Evolutionary conservation across 2,329 filamentous ascomycete genomes (phyloP).

Genomic region (Beauveria sp.): DNA sequence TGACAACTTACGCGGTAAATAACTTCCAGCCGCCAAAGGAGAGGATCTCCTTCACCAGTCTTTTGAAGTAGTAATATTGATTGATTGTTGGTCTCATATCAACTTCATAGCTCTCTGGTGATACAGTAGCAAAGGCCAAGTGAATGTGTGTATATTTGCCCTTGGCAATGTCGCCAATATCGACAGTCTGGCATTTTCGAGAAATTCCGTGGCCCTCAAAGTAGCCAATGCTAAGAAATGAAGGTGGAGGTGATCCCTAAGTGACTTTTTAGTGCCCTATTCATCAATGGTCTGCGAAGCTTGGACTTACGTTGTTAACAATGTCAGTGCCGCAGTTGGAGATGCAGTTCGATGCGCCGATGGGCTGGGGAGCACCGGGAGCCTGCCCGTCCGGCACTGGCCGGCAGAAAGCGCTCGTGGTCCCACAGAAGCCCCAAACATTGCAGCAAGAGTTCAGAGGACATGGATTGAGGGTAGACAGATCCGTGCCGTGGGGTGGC

Average conservation of each 20-base stretch:
- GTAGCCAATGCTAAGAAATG: conserved; percentile 18
- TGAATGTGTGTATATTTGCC: conserved; percentile 17
- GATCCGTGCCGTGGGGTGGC: conserved; percentile 15
- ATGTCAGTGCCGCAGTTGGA: conserved; percentile 12
- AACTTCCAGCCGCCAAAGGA: conserved; percentile 39
- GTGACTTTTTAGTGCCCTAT: background rate
- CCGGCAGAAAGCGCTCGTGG: conserved; percentile 31
- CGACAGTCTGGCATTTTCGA: conserved; percentile 15
- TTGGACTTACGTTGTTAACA: background rate
- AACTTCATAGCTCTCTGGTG: conserved; percentile 11
- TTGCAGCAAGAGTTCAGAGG: conserved; percentile 25
- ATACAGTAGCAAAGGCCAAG: conserved; percentile 20
- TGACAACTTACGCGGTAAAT: conserved; percentile 22
- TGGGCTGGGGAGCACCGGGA: background rate
- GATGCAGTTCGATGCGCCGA: conserved; percentile 3
- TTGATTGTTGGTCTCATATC: conserved; percentile 17
- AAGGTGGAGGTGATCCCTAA: background rate
- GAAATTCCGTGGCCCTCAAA: conserved; percentile 11
- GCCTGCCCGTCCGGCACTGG: background rate
- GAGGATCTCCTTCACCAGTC: conserved; percentile 27
- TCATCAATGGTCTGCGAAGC: background rate
- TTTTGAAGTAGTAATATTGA: conserved; percentile 24
- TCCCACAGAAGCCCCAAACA: conserved; percentile 36
- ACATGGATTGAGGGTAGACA: conserved; percentile 23
- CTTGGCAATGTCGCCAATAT: conserved; percentile 18